Percentiles rank a stretch among this genome's conserved stretches.
Evolutionary conservation across 441 rosid species (phyloP).

Genomic region (Mallotus repandus): DNA sequence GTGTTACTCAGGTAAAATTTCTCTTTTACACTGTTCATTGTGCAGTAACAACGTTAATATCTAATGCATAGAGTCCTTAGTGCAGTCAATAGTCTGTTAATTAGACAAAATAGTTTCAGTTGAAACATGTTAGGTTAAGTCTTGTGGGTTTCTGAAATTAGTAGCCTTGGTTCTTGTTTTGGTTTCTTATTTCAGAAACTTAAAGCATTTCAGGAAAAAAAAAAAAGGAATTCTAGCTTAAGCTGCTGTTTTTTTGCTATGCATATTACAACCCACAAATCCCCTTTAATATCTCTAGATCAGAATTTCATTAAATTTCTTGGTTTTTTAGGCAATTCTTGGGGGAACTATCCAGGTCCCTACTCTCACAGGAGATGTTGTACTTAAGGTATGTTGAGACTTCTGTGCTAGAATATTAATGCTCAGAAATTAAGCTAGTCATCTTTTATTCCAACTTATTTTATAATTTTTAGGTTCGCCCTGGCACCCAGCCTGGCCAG

Average conservation of each 20-base stretch:
- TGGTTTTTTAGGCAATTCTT: slow-evolving; percentile 72
- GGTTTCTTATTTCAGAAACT: not conserved
- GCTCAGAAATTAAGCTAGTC: not conserved
- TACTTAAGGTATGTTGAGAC: slow-evolving; percentile 65
- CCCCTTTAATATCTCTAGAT: not conserved
- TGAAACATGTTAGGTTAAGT: not conserved
- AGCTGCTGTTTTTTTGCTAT: not conserved
- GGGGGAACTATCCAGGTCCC: slow-evolving; percentile 99
- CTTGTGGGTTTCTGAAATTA: not conserved
- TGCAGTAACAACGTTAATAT: no score
- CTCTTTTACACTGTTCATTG: not conserved
- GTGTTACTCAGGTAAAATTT: slow-evolving; percentile 74
- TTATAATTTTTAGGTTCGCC: slow-evolving; percentile 61
- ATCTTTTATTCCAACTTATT: slow-evolving; percentile 1
- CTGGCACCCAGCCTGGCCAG: slow-evolving; percentile 99
- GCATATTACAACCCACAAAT: not conserved
- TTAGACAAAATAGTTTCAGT: not conserved
- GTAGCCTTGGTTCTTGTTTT: not conserved
- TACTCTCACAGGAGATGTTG: slow-evolving; percentile 95
- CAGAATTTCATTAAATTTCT: slow-evolving; percentile 12
- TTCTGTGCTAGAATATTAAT: slow-evolving; percentile 14
- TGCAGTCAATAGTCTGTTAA: slow-evolving; percentile 7
- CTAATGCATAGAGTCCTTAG: slow-evolving; percentile 1
- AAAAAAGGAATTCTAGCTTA: no score
- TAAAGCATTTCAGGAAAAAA: not conserved